Evolutionary conservation across 2,329 filamentous ascomycete genomes (phyloP), one percentile per base, ranked within the genome.

Genomic region (Parascedosporium putredinis): DNA sequence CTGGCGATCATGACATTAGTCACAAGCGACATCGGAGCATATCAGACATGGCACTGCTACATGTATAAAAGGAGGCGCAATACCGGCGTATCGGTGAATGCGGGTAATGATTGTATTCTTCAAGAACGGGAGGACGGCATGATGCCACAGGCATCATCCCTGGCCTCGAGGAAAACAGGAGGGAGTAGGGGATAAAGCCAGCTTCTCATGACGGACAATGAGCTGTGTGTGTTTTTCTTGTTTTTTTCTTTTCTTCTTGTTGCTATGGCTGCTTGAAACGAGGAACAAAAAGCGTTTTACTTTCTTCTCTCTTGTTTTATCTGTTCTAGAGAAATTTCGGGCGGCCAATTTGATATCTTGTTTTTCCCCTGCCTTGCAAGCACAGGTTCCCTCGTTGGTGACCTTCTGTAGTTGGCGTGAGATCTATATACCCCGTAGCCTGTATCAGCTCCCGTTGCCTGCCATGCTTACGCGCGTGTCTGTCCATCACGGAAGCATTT

Each of bases 21-120:
- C 77, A 80, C 62, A 81, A 81, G 64, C 69, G 73, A 45, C 75
- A 79, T 55, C 67, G 76, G 59, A 81, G 77, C 62, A 75, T 80
- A 53, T 76, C 76, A 20, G 76, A 81, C 55, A 71, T 79, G 48
- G 71, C 73, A 54, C 58, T 68, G 44, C 62, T 77, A 54, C 67
- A 31, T 40, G 50, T 45, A 33, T 55, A 45, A 31, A 10, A 18
- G 8, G 38, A 42, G 38, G 38, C 38, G 20, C 38, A 24, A 7
- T 20, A 10, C 16, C 18, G 4, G 38, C 10, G 10, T 23, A 20
- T 20, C 23, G 16, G 16, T 42, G 9, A 42, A 14, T 31, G 45
- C 44, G 38, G 40, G 40, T 51, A 51, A 51, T 50, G 51, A 49
- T 42, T n/a, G n/a, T n/a, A 31, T 47, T 45, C 27, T 38, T 44